These are phyloP conservation scores for Coemansia sp. DNA, from an alignment of 192 early-diverging fungal species.

Conservation along the genomic window DNA sequence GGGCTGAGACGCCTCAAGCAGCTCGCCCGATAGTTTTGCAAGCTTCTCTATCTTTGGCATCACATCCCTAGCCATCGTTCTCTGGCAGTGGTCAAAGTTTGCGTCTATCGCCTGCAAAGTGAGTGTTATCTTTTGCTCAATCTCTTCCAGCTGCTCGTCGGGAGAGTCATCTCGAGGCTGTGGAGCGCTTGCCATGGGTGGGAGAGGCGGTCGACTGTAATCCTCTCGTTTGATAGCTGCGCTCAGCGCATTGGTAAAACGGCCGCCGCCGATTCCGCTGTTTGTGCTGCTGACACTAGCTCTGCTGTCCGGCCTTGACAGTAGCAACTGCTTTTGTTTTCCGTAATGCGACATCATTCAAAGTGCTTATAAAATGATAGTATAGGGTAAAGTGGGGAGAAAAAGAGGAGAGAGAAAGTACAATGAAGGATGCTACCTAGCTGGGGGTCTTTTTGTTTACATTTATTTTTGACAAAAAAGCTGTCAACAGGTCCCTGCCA, in stretches of 20 bases:
- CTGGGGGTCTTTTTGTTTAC: no score
- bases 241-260: constrained; percentile 38
- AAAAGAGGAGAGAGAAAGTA: not conserved
- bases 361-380: not conserved
- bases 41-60: constrained; percentile 51
- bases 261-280: constrained; percentile 19
- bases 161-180: constrained; percentile 11
- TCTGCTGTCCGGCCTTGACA: constrained; percentile 28
- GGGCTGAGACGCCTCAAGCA: constrained; percentile 50
- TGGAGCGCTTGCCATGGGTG: constrained; percentile 6
- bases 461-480: no score
- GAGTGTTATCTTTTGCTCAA: constrained; percentile 55
- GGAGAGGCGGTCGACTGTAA: constrained; percentile 16
- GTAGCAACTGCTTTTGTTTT: constrained; percentile 14
- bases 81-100: constrained; percentile 54
- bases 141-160: constrained; percentile 48
- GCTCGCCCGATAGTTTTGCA: constrained; percentile 40
- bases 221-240: constrained; percentile 39
- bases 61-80: constrained; percentile 49
- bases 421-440: not conserved
- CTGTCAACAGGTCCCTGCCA: no score
- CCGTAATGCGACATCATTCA: constrained; percentile 24
- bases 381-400: not conserved
- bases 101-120: constrained; percentile 51
- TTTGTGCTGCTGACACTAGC: constrained; percentile 10